These are phyloP conservation scores for Alloteropsis semialata DNA, from an alignment of 176 grass and related monocot genomes.

Conservation along the genomic window DNA sequence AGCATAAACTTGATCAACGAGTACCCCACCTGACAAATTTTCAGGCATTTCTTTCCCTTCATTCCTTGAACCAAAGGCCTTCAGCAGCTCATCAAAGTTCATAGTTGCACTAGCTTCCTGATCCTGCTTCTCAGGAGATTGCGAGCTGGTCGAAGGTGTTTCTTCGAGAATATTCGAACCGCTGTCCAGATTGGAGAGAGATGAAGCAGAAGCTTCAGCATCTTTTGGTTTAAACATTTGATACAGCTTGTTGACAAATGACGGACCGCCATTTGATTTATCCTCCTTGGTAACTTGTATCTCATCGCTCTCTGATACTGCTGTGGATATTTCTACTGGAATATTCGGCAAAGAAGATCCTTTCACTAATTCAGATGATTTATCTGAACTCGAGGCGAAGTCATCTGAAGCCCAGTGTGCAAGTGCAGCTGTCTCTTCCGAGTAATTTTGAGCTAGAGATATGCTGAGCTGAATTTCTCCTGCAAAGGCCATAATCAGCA, in stretches of 20 bases:
- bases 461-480: constrained; percentile 70
- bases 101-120: constrained; percentile 34
- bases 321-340: constrained; percentile 25
- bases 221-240: constrained; percentile 71
- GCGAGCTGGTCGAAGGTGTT: constrained; percentile 4
- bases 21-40: constrained; percentile 64
- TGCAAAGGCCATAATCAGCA: constrained; percentile 22
- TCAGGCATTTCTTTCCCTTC: constrained; percentile 65
- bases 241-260: constrained; percentile 57
- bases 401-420: constrained; percentile 56
- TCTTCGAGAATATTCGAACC: constrained; percentile 27
- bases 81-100: constrained; percentile 80
- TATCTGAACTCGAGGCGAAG: constrained; percentile 77
- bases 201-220: constrained; percentile 21
- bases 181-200: constrained; percentile 17
- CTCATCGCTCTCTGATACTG: constrained; percentile 23
- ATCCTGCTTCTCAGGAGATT: constrained; percentile 33
- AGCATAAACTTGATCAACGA: constrained; percentile 77
- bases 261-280: constrained; percentile 34
- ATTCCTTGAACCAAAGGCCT: constrained; percentile 51
- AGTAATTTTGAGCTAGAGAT: constrained; percentile 55
- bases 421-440: constrained; percentile 39
- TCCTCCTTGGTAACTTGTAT: constrained; percentile 47
- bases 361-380: constrained; percentile 67
- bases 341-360: constrained; percentile 41